A percentile compares a stretch with the other conserved stretches of the same genome.
These are phyloP conservation scores for Suillus brevipes DNA, from an alignment of 768 basidiomycete species.

Conservation along the genomic window DNA sequence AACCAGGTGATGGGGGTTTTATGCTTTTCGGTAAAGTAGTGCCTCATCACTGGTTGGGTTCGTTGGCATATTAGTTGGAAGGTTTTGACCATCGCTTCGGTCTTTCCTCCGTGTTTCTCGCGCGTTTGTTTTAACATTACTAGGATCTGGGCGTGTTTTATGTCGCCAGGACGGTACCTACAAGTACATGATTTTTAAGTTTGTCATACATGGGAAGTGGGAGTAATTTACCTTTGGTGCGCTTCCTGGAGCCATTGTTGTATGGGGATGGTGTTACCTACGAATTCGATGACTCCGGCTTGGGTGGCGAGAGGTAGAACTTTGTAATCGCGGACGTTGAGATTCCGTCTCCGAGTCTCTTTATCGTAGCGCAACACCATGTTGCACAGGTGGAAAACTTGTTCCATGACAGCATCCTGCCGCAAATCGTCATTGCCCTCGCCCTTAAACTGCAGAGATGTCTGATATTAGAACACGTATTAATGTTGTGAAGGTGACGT, in stretches of 20 bases:
- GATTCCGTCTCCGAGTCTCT: slow-evolving; percentile 69
- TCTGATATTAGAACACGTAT: background rate
- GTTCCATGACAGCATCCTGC: slow-evolving; percentile 99
- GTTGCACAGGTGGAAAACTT: slow-evolving; percentile 92
- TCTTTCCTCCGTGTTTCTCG: slow-evolving; percentile 28
- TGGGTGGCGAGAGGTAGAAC: slow-evolving; percentile 81
- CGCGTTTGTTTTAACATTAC: slow-evolving; percentile 34
- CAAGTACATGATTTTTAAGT: slow-evolving; percentile 5
- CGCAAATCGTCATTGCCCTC: slow-evolving; percentile 88
- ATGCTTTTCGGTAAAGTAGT: slow-evolving; percentile 90
- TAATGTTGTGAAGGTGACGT: slow-evolving; percentile 26
- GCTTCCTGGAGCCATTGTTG: slow-evolving; percentile 59
- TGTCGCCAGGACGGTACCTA: slow-evolving; percentile 71
- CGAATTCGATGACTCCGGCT: slow-evolving; percentile 91
- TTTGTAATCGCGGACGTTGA: slow-evolving; percentile 82
- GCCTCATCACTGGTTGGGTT: slow-evolving; percentile 87
- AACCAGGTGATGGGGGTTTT: slow-evolving; percentile 92
- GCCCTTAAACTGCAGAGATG: slow-evolving; percentile 77
- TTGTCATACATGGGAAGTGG: background rate
- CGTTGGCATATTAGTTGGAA: slow-evolving; percentile 41
- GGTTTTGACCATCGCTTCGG: slow-evolving; percentile 32
- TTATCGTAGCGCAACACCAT: slow-evolving; percentile 69
- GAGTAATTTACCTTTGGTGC: slow-evolving; percentile 54
- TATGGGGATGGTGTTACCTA: slow-evolving; percentile 72
- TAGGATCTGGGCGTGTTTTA: slow-evolving; percentile 34